Base-by-base conservation (phyloP, 2,329 filamentous ascomycete species). In the Colletotrichum lentis region DNA sequence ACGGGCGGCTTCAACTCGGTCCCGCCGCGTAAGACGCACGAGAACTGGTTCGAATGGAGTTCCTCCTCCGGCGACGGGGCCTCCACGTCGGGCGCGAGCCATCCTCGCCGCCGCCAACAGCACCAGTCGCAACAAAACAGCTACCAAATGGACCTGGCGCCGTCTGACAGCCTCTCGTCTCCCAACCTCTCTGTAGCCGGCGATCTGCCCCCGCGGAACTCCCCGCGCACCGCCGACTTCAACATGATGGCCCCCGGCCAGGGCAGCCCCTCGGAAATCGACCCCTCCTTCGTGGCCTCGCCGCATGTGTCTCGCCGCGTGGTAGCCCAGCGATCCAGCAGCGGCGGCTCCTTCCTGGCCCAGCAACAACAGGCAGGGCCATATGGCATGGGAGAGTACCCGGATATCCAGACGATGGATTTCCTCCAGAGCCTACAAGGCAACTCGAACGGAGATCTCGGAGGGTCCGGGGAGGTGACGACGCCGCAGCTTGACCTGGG, bases 1-100 rank as follows among this genome's bases (percentile, higher is more conserved):
- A 95, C 91, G 1, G 94, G 91, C 20, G 93, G 93, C 0, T 96
- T 96, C 71, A 92, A 92, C 12, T 62, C 68, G 24, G 68, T 68
- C 14, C 64, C 64, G 0, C 63, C 47, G 20, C 63, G 70, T n/a
- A 68, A 68, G 49, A 39, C 46, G 27, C 69, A 62, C 37, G 70
- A 71, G 44, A 60, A 55, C 39, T 56, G 62, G 1, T 70, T 73
- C 37, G 76, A 78, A 56, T 79, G 77, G 77, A 70, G 72, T 46
- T 71, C 74, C 16, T 54, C 53, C 22, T 71, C 71, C 49, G 73
- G 73, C 56, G 77, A 76, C 54, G 71, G 57, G 41, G 68, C 69
- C 1, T 74, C 73, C 8, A 57, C 72, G 16, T 73, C 73, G 4
- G 50, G 72, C 12, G 73, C 75, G 5, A 73, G 61, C 65, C 67